Conservation (phyloP, 2,329 filamentous ascomycete species). For the Phyllosticta citribraziliensis region DNA sequence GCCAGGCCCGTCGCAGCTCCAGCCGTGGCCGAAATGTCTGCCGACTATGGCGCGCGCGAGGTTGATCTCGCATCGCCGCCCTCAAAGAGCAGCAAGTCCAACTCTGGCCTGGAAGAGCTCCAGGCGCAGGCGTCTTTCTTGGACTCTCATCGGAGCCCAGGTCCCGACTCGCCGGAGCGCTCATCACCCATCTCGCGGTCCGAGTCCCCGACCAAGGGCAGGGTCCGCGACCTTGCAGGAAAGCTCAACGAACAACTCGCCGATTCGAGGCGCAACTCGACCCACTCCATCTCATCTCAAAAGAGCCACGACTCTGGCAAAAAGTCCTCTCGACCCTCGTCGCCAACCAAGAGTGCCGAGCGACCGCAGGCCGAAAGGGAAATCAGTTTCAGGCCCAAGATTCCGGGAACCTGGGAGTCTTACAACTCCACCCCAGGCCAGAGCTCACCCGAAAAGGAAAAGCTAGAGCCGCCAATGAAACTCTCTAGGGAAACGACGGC, state of each 20-base stretch:
- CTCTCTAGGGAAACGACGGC: conserved; percentile 10
- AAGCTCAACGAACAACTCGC: conserved; percentile 37
- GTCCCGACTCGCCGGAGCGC: conserved; percentile 19
- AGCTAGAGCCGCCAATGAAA: conserved; percentile 14
- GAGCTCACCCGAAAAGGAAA: conserved; percentile 20
- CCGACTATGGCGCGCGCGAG: conserved; percentile 25
- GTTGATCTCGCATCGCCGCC: conserved; percentile 25
- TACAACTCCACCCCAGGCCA: conserved; percentile 32
- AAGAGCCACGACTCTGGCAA: conserved; percentile 18
- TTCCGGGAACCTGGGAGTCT: conserved; percentile 47
- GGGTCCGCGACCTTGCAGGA: conserved; percentile 42
- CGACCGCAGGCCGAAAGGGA: conserved; percentile 23
- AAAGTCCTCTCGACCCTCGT: conserved; percentile 21
- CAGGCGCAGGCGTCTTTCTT: conserved; percentile 27
- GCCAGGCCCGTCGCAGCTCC: conserved; percentile 35
- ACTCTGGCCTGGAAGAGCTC: conserved; percentile 21
- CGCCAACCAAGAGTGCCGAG: conserved; percentile 15
- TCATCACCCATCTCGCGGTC: conserved; percentile 26
- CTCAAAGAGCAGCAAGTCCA: conserved; percentile 18
- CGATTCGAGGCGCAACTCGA: conserved; percentile 37
- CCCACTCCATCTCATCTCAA: conserved; percentile 32
- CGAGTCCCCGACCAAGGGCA: conserved; percentile 39
- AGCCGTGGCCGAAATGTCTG: conserved; percentile 34
- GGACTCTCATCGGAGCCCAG: conserved; percentile 21
- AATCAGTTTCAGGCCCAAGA: conserved; percentile 39